These are phyloP conservation scores for Kwoniella botswanensis DNA, from an alignment of 768 basidiomycete genomes.

Conservation along the genomic window DNA sequence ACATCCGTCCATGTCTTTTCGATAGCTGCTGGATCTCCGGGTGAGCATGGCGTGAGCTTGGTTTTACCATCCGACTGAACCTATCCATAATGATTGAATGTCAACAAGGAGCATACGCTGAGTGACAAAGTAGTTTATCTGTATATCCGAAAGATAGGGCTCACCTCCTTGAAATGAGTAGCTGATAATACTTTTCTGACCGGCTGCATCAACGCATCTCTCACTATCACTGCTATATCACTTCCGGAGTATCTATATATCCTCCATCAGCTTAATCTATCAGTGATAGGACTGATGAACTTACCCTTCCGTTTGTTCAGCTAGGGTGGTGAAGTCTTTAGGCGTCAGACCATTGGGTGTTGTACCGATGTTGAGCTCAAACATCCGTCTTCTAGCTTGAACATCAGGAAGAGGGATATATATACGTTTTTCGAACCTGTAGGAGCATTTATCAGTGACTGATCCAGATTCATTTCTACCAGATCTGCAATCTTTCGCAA, in stretches of 20 bases:
- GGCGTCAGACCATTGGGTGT: conserved; percentile 83
- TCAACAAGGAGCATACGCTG: no score
- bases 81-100: conserved; percentile 28
- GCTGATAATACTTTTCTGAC: conserved; percentile 94
- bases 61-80: conserved; percentile 41
- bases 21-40: conserved; percentile 79
- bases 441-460: no score
- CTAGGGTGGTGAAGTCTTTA: conserved; percentile 80
- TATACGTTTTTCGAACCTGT: conserved; percentile 94
- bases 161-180: conserved; percentile 81
- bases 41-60: conserved; percentile 94
- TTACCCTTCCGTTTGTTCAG: conserved; percentile 83
- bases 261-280: neutral
- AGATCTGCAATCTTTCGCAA: neutral
- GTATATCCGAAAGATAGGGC: neutral
- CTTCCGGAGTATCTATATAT: conserved; percentile 78
- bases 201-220: conserved; percentile 98
- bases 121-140: neutral
- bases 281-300: conserved; percentile 19
- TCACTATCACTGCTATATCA: conserved; percentile 90
- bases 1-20: conserved; percentile 92
- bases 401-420: conserved; percentile 95
- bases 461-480: no score
- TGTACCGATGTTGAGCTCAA: conserved; percentile 90
- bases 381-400: conserved; percentile 92